Percentiles rank a stretch among this genome's conserved stretches.
phyloP scores from a whole-genome alignment of 2,329 filamentous ascomycete species.

The Nigrospora osmanthi region DNA sequence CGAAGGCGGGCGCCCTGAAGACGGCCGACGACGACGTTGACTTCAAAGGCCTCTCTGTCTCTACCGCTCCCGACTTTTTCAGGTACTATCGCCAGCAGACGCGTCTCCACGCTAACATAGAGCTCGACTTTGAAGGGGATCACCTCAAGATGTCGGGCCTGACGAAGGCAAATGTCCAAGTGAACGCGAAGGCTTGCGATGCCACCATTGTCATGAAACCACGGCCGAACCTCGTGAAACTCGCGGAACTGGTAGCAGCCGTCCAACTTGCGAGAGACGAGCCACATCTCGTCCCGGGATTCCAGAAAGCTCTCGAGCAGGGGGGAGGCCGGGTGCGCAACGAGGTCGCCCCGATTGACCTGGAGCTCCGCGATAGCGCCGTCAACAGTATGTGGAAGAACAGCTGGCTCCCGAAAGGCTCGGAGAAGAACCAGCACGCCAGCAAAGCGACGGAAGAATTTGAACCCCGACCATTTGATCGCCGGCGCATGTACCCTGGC shows the following conservation, averaged over 20 bases:
- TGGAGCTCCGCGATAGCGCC: neutral
- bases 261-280: neutral
- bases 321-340: neutral
- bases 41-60: neutral
- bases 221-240: neutral
- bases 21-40: neutral
- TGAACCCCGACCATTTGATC: neutral
- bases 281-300: neutral
- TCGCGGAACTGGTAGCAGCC: neutral
- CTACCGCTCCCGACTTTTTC: neutral
- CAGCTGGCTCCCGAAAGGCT: no score
- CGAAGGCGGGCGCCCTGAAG: neutral
- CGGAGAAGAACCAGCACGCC: no score
- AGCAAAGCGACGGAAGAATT: neutral
- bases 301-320: neutral
- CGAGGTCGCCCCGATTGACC: neutral
- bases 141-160: neutral
- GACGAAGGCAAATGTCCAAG: neutral
- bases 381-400: neutral
- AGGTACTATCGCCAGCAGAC: neutral
- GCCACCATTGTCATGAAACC: neutral
- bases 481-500: neutral
- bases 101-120: neutral
- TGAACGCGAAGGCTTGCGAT: neutral
- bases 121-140: neutral